Evolutionary conservation across 352 stramenopile genomes (phyloP), one percentile per base, ranked within the genome.

Genomic region (Phytophthora cactorum): DNA sequence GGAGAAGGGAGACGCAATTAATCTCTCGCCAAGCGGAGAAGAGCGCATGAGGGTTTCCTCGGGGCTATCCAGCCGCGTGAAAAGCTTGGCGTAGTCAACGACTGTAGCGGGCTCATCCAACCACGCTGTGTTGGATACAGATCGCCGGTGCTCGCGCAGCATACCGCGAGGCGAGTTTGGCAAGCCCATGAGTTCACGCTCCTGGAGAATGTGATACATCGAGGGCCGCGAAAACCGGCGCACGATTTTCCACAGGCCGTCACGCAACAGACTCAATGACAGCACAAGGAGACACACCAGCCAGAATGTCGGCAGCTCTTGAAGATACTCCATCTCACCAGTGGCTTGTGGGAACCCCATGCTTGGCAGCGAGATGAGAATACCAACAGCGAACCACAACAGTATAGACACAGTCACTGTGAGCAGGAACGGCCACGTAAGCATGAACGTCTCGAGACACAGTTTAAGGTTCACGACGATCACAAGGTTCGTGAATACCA

Each of bases 401-500:
- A 79, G 15, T 50, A 92, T 80, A 11, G 82, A 91, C 2, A 76
- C 61, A 2, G 65, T 53, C 25, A 91, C 73, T 15, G 82, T 90
- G n/a, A 77, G 54, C 12, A 90, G 14, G 47, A 93, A 93, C 10
- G 85, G 64, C 86, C 81, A 93, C 12, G 86, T 93, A 22, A 93
- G 57, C 54, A 90, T 57, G 53, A 91, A 91, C 4, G 83, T 81
- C 63, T 93, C 86, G 7, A 93, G 71, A 57, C 82, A 90, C 34
- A 93, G 38, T 55, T 93, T 93, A 17, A 90, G 46, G 58, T 93
- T 93, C 55, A 93, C 86, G 53, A 92, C 81, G 14, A 90, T 69
- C 1, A 93, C 86, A 11, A 93, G 66, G 52, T 88, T 91, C 47
- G 84, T 91, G 57, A 93, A 93, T n/a, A 92, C 82, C 31, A 93